Base-by-base conservation (phyloP, 2,329 filamentous ascomycete species). In the Botrytis fragariae region DNA sequence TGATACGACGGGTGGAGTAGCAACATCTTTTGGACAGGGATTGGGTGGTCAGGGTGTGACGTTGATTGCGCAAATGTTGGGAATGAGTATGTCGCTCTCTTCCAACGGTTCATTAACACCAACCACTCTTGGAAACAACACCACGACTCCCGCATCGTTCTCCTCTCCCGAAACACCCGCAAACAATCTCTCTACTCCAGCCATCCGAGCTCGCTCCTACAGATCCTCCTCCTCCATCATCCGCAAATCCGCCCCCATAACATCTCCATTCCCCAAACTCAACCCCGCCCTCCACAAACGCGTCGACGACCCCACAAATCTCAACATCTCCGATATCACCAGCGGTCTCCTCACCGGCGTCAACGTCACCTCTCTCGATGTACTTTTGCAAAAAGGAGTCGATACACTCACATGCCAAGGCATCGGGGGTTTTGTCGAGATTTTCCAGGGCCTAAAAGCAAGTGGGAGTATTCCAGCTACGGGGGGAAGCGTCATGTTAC, bases 11-110 rank as follows among this genome's bases (percentile, higher is more conserved):
- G 61, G 61, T 0, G 70, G 70, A 16, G 70, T 60, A 1, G 70
- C 61, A 68, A 72, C 70, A 9, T 67, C 70, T 32, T 72, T 72
- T 29, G 70, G 70, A 32, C 70, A 68, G 29, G 70, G 70, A 0
- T 32, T 72, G 12, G 70, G 70, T 72, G 62, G 70, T 16, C 45
- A 72, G 10, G 62, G 70, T 60, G 61, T 72, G 20, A 48, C n/a
- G 5, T 25, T 72, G 22, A 44, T 72, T 57, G 20, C 64, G 29
- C 37, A 67, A 54, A 65, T 65, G 45, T 22, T 72, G n/a, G 70
- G 61, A 3, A 72, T 37, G n/a, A 65, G 37, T 3, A 44, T 54
- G 32, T 59, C 61, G 2, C 37, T 39, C 9, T 18, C 57, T 32
- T 44, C 67, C 7, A 10, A 54, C 22, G 51, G 18, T 9, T 25